These are phyloP conservation scores for Mortierella sp. DNA, from an alignment of 371 early-diverging fungal species.

Conservation along the genomic window DNA sequence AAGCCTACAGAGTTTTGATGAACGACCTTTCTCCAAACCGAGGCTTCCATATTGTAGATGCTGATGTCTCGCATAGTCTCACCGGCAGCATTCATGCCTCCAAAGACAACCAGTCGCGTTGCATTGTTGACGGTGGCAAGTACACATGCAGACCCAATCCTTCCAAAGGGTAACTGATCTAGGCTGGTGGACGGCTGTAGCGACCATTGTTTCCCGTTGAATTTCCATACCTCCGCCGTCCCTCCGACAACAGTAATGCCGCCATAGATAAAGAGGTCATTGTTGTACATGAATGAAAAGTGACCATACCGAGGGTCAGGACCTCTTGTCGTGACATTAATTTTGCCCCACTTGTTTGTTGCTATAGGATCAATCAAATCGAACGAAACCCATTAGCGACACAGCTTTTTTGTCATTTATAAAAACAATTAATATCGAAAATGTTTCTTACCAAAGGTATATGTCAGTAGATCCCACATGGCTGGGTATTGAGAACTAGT, in stretches of 20 bases:
- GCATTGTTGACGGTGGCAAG: conserved; percentile 18
- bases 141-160: conserved; percentile 23
- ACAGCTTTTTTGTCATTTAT: neutral
- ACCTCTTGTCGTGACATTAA: neutral
- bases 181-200: conserved; percentile 9
- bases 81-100: conserved; percentile 22
- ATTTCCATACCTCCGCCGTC: conserved; percentile 40
- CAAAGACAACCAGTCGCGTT: conserved; percentile 34
- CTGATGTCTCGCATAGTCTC: conserved; percentile 32
- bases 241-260: conserved; percentile 20
- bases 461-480: conserved; percentile 30
- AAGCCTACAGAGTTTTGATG: conserved; percentile 47
- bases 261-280: conserved; percentile 45
- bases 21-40: conserved; percentile 20
- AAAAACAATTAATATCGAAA: neutral
- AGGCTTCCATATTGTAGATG: conserved; percentile 20
- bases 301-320: conserved; percentile 45
- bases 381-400: no score
- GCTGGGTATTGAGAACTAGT: conserved; percentile 16
- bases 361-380: no score
- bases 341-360: conserved; percentile 43
- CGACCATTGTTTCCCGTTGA: conserved; percentile 32
- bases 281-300: conserved; percentile 43
- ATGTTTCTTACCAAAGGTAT: conserved; percentile 29
- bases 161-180: conserved; percentile 18